Evolutionary conservation across 352 stramenopile species (phyloP), one percentile per base, ranked within the genome.

Genomic region (Phytophthora palmivora): DNA sequence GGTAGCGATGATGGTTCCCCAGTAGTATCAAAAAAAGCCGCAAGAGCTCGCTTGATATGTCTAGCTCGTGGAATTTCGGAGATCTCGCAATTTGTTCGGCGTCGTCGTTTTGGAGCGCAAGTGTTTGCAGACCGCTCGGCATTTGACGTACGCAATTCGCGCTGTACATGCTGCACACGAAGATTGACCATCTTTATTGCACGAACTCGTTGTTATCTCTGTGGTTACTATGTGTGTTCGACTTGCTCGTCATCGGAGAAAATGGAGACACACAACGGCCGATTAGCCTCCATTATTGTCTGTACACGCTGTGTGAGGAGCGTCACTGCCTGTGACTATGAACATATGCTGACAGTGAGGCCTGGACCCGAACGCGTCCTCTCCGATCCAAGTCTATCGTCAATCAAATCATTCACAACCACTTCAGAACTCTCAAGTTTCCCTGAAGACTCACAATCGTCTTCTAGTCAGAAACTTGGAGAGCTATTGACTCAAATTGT

Each of bases 81-180:
- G 2, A 62, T 79, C 1, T 71, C 66, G 4, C 63, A 58, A 9
- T 21, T 79, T 1, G 54, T 74, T 8, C 66, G 34, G 15, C 70
- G 67, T 3, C 66, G 70, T 21, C 62, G 70, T 0, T 73, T 74
- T 42, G 63, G 70, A 0, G 21, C 60, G 2, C 70, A 79, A 59
- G 63, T 76, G 18, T 54, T 59, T n/a, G 70, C 67, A n/a, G 57
- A 79, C 32, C 55, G 46, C 1, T 63, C 70, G 4, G 62, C 62
- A 0, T 72, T 76, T 38, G 43, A 74, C 15, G 49, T 42, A 1
- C 54, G 39, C 14, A 79, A 79, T 28, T 11, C 54, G 5, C 65
- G 58, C 32, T 78, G 70, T 48, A 78, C 59, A 7, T 73, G 62
- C 43, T 79, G 70, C 26, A 79, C 70, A 15, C 38, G 49, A 6